These are phyloP conservation scores for Auriscalpium vulgare DNA, from an alignment of 768 basidiomycete species.

Conservation along the genomic window DNA sequence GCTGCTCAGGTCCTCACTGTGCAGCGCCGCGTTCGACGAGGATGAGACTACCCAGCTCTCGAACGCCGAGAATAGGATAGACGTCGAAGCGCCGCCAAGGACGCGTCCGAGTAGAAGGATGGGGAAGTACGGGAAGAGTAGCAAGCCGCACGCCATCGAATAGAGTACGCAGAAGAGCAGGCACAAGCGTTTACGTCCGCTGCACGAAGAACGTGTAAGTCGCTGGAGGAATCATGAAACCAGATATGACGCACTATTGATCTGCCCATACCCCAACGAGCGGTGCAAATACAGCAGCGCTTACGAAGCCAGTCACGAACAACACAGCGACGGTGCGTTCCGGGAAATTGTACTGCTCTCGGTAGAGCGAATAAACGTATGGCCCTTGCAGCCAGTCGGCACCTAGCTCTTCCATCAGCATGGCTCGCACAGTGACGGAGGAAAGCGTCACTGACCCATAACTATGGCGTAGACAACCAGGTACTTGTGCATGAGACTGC, in stretches of 20 bases:
- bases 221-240: neutral
- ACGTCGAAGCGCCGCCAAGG: constrained; percentile 64
- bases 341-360: constrained; percentile 55
- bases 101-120: constrained; percentile 56
- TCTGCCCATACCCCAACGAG: constrained; percentile 74
- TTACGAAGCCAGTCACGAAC: constrained; percentile 72
- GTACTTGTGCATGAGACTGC: constrained; percentile 12
- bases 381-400: constrained; percentile 80
- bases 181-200: constrained; percentile 62
- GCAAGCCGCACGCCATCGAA: constrained; percentile 48
- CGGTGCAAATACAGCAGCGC: constrained; percentile 62
- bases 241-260: constrained; percentile 44
- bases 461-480: constrained; percentile 13
- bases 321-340: constrained; percentile 60
- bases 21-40: constrained; percentile 40
- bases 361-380: constrained; percentile 69
- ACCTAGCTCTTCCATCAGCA: constrained; percentile 29
- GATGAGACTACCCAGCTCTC: constrained; percentile 74
- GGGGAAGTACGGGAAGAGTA: constrained; percentile 48
- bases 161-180: constrained; percentile 69
- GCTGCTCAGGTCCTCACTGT: constrained; percentile 49
- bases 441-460: neutral
- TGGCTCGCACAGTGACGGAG: neutral
- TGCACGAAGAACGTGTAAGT: constrained; percentile 16
- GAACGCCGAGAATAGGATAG: constrained; percentile 69